These are phyloP conservation scores for Alternaria consortialis DNA, from an alignment of 2,329 filamentous ascomycete species.

Conservation along the genomic window DNA sequence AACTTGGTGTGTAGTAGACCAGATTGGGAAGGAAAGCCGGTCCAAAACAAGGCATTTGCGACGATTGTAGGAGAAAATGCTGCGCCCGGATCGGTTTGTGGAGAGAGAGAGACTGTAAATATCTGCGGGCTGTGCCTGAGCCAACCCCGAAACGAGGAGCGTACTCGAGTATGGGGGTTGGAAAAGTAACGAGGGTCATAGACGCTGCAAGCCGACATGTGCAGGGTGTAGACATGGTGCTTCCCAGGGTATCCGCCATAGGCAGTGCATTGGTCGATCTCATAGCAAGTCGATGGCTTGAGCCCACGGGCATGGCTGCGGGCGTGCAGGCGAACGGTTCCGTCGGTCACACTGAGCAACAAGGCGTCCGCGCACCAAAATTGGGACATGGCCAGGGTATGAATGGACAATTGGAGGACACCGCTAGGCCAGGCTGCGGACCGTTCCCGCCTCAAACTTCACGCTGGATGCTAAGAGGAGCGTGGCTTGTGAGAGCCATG, in stretches of 20 bases:
- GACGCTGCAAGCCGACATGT: conserved; percentile 44
- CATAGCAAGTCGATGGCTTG: conserved; percentile 39
- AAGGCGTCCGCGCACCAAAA: conserved; percentile 42
- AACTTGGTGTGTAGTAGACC: conserved; percentile 36
- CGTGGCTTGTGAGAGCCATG: conserved; percentile 39
- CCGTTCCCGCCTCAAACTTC: conserved; percentile 49
- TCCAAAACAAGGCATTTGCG: conserved; percentile 47
- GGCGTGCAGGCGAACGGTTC: conserved; percentile 49
- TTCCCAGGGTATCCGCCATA: conserved; percentile 34
- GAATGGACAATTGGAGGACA: conserved; percentile 26
- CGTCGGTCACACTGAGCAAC: conserved; percentile 40
- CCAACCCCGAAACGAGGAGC: conserved; percentile 36
- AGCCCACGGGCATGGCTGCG: conserved; percentile 47
- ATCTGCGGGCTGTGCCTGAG: conserved; percentile 51
- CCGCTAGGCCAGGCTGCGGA: conserved; percentile 48
- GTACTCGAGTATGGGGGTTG: conserved; percentile 28
- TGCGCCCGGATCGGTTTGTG: conserved; percentile 43
- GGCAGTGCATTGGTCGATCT: conserved; percentile 37
- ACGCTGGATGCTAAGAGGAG: conserved; percentile 42
- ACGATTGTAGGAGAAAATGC: conserved; percentile 40
- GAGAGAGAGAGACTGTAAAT: conserved; percentile 46
- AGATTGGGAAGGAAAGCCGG: conserved; percentile 39
- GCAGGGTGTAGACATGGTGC: conserved; percentile 34
- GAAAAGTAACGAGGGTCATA: conserved; percentile 32
- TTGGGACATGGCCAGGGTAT: conserved; percentile 36